Conservation (phyloP, 345 rosid genomes). For the Triadica sebifera region DNA sequence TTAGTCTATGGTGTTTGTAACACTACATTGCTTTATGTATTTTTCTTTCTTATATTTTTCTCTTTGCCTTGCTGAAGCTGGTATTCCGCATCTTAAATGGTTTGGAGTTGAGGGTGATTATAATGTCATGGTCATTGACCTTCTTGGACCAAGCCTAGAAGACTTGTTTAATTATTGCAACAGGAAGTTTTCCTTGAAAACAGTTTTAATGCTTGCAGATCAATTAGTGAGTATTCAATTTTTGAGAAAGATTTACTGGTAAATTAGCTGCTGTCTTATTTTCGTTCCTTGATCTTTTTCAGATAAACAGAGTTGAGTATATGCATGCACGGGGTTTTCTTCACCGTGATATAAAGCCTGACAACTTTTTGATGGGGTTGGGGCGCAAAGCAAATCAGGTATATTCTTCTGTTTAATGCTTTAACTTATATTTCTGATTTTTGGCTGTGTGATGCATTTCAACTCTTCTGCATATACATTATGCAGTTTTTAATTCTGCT, state of each 20-base stretch:
- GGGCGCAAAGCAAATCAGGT: slow-evolving; percentile 89
- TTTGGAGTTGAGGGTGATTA: slow-evolving; percentile 80
- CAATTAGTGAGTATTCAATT: slow-evolving; percentile 51
- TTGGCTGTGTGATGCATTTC: not conserved
- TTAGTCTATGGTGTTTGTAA: not conserved
- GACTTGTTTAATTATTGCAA: slow-evolving; percentile 78
- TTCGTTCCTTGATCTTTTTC: slow-evolving; percentile 18
- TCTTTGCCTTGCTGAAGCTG: slow-evolving; percentile 43
- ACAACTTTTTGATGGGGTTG: slow-evolving; percentile 79
- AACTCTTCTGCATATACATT: not conserved
- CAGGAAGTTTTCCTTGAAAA: slow-evolving; percentile 64
- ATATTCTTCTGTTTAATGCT: not conserved
- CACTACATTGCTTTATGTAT: not conserved
- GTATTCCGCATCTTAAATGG: slow-evolving; percentile 80
- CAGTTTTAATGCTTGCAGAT: slow-evolving; percentile 89
- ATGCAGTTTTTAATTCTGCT: not conserved
- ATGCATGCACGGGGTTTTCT: slow-evolving; percentile 76
- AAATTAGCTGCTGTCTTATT: not conserved
- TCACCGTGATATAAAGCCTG: slow-evolving; percentile 92
- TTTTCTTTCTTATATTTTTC: slow-evolving; percentile 5
- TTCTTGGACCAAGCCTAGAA: slow-evolving; percentile 88
- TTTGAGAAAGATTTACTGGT: slow-evolving; percentile 5
- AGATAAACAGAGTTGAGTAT: slow-evolving; percentile 78
- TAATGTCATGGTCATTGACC: slow-evolving; percentile 81
- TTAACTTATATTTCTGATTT: not conserved